Evolutionary conservation across 2,329 filamentous ascomycete species (phyloP), one percentile per base, ranked within the genome.

Genomic region (Hymenoscyphus fructigenus): DNA sequence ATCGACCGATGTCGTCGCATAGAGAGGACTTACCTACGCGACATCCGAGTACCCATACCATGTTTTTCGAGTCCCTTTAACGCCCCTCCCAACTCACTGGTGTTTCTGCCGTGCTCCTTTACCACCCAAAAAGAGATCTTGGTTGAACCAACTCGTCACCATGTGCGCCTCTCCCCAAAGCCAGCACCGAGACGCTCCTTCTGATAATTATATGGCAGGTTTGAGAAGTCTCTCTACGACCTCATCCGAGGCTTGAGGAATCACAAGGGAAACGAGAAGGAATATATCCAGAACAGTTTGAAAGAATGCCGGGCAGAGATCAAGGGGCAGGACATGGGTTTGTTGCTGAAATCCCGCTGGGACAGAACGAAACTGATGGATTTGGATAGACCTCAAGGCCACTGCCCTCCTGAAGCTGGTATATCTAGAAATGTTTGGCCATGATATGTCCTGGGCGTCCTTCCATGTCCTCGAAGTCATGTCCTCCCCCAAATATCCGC

Each of bases 401-500:
- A 98, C 93, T 38, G 95, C 95, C 57, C 84, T 99, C 62, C 83
- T 99, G 75, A 99, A 99, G 82, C 85, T 99, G 72, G 90, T 97
- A 61, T 99, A 99, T 77, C 87, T 99, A 70, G 95, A 99, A 78
- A 99, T 99, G 95, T 93, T 98, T 72, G 95, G 95, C 15, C 91
- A 98, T 77, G 95, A 98, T 79, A 99, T 99, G 95, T 97, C 94
- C 2, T 99, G 95, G 95, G 95, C 95, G 3, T 93, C 93, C 14
- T 99, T 99, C 80, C 92, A 99, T 77, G 94, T 98, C 61, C 88
- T 99, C 58, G 95, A 99, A 80, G 95, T 99, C 79, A 99, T 99
- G 95, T 96, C 93, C 44, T 96, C 92, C 47, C 84, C 90, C 58
- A 98, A 97, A 77, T 96, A 96, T 77, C 85, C 93, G 71, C 94